These are phyloP conservation scores for Lodderomyces oxycetoniae DNA, from an alignment of 1,139 yeast genomes.

Conservation along the genomic window DNA sequence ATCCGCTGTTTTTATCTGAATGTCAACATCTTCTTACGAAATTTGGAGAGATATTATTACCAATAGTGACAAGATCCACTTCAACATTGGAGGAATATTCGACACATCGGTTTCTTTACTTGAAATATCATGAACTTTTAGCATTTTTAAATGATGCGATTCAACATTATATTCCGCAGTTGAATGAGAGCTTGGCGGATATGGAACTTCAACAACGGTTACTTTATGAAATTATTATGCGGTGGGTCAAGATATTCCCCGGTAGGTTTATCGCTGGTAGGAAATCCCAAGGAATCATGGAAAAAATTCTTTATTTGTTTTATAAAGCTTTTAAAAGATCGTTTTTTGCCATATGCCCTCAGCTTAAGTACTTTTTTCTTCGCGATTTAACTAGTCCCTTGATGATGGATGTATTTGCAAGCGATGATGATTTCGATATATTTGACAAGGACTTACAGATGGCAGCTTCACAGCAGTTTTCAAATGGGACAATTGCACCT, in stretches of 20 bases:
- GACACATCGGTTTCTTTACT: constrained; percentile 15
- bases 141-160: constrained; percentile 25
- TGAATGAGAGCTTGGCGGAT: constrained; percentile 23
- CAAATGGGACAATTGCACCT: constrained; percentile 16
- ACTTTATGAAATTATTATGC: constrained; percentile 33
- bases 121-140: constrained; percentile 23
- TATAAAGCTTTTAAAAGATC: constrained; percentile 34
- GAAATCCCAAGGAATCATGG: constrained; percentile 25
- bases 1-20: constrained; percentile 31
- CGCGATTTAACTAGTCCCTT: constrained; percentile 43
- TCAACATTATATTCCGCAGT: constrained; percentile 25
- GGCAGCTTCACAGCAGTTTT: constrained; percentile 11
- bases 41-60: constrained; percentile 16
- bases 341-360: constrained; percentile 37
- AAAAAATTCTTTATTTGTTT: constrained; percentile 31
- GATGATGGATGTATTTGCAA: constrained; percentile 35
- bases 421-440: constrained; percentile 25
- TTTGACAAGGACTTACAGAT: constrained; percentile 15
- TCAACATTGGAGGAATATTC: constrained; percentile 5
- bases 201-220: constrained; percentile 32
- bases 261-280: constrained; percentile 21
- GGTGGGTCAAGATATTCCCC: constrained; percentile 39
- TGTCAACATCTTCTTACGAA: constrained; percentile 20
- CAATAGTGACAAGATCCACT: constrained; percentile 6
- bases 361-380: constrained; percentile 37